A percentile compares a stretch with the other conserved stretches of the same genome.
Evolutionary conservation across 2,329 filamentous ascomycete genomes (phyloP).

Genomic region (Alternaria gansuensis): DNA sequence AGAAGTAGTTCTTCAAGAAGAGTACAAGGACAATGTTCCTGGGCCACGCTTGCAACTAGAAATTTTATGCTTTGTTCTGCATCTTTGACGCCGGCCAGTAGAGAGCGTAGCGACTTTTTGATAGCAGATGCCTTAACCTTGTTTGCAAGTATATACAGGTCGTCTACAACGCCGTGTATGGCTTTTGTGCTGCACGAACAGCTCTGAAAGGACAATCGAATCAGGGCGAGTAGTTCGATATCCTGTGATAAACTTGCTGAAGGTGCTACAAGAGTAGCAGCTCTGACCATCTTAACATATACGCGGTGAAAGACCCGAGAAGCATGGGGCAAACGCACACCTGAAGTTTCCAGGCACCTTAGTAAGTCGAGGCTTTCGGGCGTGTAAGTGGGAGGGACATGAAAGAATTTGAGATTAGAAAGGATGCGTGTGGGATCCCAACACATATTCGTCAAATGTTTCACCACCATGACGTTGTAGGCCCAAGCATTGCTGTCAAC

Average conservation of each 20-base stretch:
- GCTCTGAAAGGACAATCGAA: conserved; percentile 27
- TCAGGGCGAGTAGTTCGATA: conserved; percentile 20
- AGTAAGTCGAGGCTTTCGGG: conserved; percentile 24
- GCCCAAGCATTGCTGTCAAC: conserved; percentile 12
- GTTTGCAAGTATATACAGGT: conserved; percentile 16
- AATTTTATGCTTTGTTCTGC: background rate
- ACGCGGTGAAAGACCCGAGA: conserved; percentile 15
- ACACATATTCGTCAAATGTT: conserved; percentile 19
- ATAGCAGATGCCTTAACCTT: conserved; percentile 20
- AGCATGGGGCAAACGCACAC: conserved; percentile 12
- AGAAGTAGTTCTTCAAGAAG: conserved; percentile 19
- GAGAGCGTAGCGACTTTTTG: conserved; percentile 6
- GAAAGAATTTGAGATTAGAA: conserved; percentile 12
- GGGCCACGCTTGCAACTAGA: conserved; percentile 12
- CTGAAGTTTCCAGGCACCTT: conserved; percentile 21
- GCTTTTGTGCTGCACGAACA: conserved; percentile 6
- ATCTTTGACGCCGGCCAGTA: conserved; percentile 11
- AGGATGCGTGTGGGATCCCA: conserved; percentile 23
- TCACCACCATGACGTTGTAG: conserved; percentile 24
- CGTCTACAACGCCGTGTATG: background rate
- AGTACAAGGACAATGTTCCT: conserved; percentile 5
- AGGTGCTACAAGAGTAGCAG: conserved; percentile 6
- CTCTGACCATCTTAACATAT: conserved; percentile 24
- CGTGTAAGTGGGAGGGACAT: conserved; percentile 23
- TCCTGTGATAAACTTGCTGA: conserved; percentile 21